These are phyloP conservation scores for Terfezia claveryi DNA, from an alignment of 495 filamentous ascomycete species.

Conservation along the genomic window DNA sequence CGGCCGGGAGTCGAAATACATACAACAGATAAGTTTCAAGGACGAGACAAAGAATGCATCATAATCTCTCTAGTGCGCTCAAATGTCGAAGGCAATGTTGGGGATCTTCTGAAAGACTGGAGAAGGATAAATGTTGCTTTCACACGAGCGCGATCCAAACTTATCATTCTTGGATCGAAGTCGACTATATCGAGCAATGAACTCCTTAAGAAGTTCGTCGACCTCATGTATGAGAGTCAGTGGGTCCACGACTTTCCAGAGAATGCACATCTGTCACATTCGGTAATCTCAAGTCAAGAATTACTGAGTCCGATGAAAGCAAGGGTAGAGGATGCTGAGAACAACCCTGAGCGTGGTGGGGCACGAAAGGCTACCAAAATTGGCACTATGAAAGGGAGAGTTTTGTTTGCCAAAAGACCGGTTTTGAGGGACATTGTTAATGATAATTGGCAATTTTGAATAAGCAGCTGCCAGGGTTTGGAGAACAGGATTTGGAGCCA, in stretches of 20 bases:
- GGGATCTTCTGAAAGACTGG: slow-evolving; percentile 81
- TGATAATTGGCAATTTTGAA: not conserved
- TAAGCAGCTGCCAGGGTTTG: no score
- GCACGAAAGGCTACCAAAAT: slow-evolving; percentile 18
- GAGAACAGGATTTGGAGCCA: no score
- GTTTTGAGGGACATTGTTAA: slow-evolving; percentile 18
- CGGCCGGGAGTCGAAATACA: slow-evolving; percentile 62
- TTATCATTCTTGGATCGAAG: slow-evolving; percentile 65
- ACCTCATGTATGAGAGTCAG: slow-evolving; percentile 42
- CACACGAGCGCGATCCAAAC: slow-evolving; percentile 71
- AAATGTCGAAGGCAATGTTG: slow-evolving; percentile 57
- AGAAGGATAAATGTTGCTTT: slow-evolving; percentile 86
- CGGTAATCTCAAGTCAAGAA: not conserved
- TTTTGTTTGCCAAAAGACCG: slow-evolving; percentile 14
- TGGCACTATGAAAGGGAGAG: slow-evolving; percentile 12
- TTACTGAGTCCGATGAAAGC: slow-evolving; percentile 6
- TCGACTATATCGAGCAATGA: slow-evolving; percentile 55
- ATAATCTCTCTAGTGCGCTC: slow-evolving; percentile 68
- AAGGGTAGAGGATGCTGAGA: not conserved
- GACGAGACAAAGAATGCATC: slow-evolving; percentile 79
- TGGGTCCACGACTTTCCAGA: slow-evolving; percentile 56
- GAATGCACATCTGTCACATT: slow-evolving; percentile 21
- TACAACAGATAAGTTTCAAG: slow-evolving; percentile 90
- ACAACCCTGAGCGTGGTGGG: not conserved
- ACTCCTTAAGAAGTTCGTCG: slow-evolving; percentile 52